phyloP scores from a whole-genome alignment of 2,329 filamentous ascomycete species.

The Drechmeria coniospora region DNA sequence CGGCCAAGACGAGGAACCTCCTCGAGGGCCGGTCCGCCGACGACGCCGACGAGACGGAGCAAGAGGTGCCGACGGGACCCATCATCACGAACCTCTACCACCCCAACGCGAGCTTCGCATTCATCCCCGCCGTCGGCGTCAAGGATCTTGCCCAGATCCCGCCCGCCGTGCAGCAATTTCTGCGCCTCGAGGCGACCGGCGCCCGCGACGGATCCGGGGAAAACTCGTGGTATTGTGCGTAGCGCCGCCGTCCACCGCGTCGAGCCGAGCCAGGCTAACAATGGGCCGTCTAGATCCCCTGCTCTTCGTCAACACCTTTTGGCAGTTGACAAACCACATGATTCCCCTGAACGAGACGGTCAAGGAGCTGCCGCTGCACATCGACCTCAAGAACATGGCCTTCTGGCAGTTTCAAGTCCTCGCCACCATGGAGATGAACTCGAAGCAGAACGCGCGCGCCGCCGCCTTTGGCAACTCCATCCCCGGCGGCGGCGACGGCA shows the following conservation, averaged over 20 bases:
- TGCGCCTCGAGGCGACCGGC: slow-evolving; percentile 64
- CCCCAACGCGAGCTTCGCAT: slow-evolving; percentile 79
- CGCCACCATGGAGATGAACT: slow-evolving; percentile 70
- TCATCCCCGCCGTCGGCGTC: slow-evolving; percentile 67
- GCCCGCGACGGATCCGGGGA: slow-evolving; percentile 72
- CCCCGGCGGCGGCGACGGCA: slow-evolving; percentile 72
- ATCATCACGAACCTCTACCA: slow-evolving; percentile 80
- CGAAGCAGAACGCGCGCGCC: slow-evolving; percentile 67
- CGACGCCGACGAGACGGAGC: slow-evolving; percentile 32
- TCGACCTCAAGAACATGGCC: slow-evolving; percentile 66
- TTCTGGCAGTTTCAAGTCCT: slow-evolving; percentile 86
- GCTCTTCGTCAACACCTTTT: slow-evolving; percentile 89
- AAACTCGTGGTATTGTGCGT: slow-evolving; percentile 74
- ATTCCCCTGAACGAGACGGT: slow-evolving; percentile 81
- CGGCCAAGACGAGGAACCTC: slow-evolving; percentile 73
- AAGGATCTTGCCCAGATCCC: slow-evolving; percentile 51
- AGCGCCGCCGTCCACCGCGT: neutral
- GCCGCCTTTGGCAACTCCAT: slow-evolving; percentile 58
- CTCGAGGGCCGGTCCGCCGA: slow-evolving; percentile 36
- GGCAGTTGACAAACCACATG: slow-evolving; percentile 90
- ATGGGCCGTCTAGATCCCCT: slow-evolving; percentile 43
- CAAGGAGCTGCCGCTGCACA: slow-evolving; percentile 62
- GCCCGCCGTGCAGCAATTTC: slow-evolving; percentile 60
- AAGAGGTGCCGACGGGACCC: slow-evolving; percentile 43
- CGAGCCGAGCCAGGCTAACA: neutral